Evolutionary conservation across 305 asterid genomes (phyloP).

Genomic region (Fraxinus sp.): DNA sequence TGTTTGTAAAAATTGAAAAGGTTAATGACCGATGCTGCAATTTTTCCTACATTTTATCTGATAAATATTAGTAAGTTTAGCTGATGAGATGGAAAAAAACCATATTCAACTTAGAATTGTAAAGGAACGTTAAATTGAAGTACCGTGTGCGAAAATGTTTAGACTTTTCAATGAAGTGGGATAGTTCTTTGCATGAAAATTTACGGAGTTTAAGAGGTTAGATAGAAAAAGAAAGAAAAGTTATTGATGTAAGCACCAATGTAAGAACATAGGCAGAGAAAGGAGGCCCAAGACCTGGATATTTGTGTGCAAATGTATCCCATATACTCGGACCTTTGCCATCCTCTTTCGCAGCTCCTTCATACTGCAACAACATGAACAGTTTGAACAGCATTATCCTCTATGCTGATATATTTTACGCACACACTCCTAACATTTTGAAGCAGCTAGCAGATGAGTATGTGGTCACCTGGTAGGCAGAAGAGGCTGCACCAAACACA

Average conservation of each 20-base stretch:
- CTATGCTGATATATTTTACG: neutral
- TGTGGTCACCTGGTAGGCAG: slow-evolving; percentile 51
- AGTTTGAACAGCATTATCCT: neutral
- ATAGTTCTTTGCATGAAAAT: too few relatives aligned
- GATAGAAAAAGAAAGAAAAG: too few relatives aligned
- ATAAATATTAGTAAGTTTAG: neutral
- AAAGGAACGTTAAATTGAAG: neutral
- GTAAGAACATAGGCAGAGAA: too few relatives aligned
- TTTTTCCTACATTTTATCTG: neutral
- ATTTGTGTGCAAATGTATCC: slow-evolving; percentile 43
- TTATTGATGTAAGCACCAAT: too few relatives aligned
- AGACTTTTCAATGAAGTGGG: neutral
- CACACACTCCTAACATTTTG: neutral
- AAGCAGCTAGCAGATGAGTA: neutral
- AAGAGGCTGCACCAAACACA: slow-evolving; percentile 54
- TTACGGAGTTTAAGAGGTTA: too few relatives aligned
- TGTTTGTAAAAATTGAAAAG: too few relatives aligned
- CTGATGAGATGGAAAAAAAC: neutral
- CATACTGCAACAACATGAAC: slow-evolving; percentile 25
- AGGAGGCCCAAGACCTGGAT: slow-evolving; percentile 30
- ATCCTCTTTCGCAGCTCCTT: slow-evolving; percentile 48
- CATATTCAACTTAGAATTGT: neutral
- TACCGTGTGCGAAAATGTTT: neutral
- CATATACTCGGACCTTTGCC: slow-evolving; percentile 56
- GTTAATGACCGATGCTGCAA: too few relatives aligned